These are phyloP conservation scores for Blastomyces emzantsi DNA, from an alignment of 2,329 filamentous ascomycete species.

Conservation along the genomic window DNA sequence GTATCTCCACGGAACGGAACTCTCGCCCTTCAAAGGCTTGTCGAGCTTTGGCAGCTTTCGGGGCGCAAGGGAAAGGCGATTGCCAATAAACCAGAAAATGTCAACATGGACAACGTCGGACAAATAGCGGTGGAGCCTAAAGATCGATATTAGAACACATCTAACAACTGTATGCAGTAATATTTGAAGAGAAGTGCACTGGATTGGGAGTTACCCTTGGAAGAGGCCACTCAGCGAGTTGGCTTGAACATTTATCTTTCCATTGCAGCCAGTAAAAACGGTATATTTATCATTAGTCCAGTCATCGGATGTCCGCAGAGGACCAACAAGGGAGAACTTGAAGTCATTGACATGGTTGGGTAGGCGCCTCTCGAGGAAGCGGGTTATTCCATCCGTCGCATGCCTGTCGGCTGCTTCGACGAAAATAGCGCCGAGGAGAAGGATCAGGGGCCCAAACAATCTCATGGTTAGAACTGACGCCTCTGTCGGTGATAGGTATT, in stretches of 20 bases:
- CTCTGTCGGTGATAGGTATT: not conserved
- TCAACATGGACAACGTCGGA: not conserved
- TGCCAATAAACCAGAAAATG: not conserved
- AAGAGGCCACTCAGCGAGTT: constrained; percentile 29
- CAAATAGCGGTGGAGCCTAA: not conserved
- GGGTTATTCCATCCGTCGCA: constrained; percentile 20
- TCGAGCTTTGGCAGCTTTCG: not conserved
- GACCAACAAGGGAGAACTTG: constrained; percentile 17
- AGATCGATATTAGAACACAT: not conserved
- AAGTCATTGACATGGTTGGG: constrained; percentile 20
- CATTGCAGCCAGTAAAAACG: constrained; percentile 18
- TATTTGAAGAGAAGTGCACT: not conserved
- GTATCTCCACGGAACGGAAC: not conserved
- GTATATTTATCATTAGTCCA: constrained; percentile 19
- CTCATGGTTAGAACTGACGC: not conserved
- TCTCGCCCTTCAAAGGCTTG: not conserved
- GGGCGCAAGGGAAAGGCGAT: not conserved
- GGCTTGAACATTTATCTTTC: constrained; percentile 28
- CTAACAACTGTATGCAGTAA: not conserved
- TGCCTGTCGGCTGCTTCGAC: not conserved
- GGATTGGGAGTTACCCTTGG: constrained; percentile 24
- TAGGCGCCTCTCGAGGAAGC: constrained; percentile 21
- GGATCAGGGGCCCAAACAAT: not conserved
- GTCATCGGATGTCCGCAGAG: constrained; percentile 6
- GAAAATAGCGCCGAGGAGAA: not conserved